A percentile compares a stretch with the other conserved stretches of the same genome.
Evolutionary conservation across 306 rosid genomes (phyloP).

Genomic region (cucumber (Cucumis sativus)): Cucumber_9930_V3 NC_026655.2:24073501-24074000

Average conservation of each 20-base stretch:
- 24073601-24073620: not conserved
- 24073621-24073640: slow-evolving; percentile 34
- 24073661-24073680: slow-evolving; percentile 15
- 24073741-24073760: slow-evolving; percentile 48
- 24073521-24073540: slow-evolving; percentile 33
- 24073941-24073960: not conserved
- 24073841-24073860: slow-evolving; percentile 35
- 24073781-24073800: slow-evolving; percentile 24
- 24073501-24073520: slow-evolving; percentile 62
- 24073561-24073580: slow-evolving; percentile 43
- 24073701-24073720: slow-evolving; percentile 57
- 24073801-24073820: not conserved
- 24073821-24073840: slow-evolving; percentile 58
- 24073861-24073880: slow-evolving; percentile 75
- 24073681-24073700: slow-evolving; percentile 56
- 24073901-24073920: slow-evolving; percentile 37
- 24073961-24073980: not conserved
- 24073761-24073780: slow-evolving; percentile 41
- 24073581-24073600: slow-evolving; percentile 5
- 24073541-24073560: slow-evolving; percentile 74
- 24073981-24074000: not conserved
- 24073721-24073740: slow-evolving; percentile 75
- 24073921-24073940: slow-evolving; percentile 1
- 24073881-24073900: slow-evolving; percentile 35
- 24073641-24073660: slow-evolving; percentile 55